Evolutionary conservation across 139 green algal genomes (phyloP).

Genomic region (Chlamydomonas sp.): DNA sequence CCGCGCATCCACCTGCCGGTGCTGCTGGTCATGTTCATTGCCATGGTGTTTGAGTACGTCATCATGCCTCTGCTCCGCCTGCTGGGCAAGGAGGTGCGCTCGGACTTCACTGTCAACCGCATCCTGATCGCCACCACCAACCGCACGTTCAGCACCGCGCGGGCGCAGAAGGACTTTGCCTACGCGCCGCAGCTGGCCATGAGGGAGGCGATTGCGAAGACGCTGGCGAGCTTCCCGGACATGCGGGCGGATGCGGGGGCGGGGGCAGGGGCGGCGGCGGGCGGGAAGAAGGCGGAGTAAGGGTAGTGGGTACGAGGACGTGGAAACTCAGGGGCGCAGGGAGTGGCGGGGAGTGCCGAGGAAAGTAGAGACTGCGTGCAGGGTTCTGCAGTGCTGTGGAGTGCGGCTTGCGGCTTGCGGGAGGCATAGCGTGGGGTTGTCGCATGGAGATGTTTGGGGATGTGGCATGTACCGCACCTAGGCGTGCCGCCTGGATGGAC

Average conservation of each 20-base stretch:
- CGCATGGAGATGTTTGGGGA: no score
- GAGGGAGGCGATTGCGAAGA: constrained; percentile 68
- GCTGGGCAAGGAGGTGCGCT: constrained; percentile 58
- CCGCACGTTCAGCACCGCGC: constrained; percentile 63
- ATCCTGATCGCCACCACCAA: constrained; percentile 70
- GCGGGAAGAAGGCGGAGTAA: constrained; percentile 15
- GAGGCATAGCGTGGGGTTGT: no score
- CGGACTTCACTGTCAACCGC: constrained; percentile 78
- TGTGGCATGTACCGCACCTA: no score
- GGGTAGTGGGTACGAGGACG: background rate
- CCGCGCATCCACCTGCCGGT: constrained; percentile 74
- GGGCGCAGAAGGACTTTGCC: constrained; percentile 63
- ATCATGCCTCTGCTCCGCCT: constrained; percentile 65
- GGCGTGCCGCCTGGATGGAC: no score
- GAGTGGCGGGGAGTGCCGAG: background rate
- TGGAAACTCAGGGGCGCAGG: background rate
- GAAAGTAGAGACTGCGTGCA: no score
- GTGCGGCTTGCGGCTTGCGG: no score
- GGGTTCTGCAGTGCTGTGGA: no score
- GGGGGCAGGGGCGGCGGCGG: background rate
- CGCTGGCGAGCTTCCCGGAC: constrained; percentile 66
- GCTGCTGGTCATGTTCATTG: constrained; percentile 78
- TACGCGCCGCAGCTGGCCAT: constrained; percentile 70
- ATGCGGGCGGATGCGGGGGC: constrained; percentile 36
- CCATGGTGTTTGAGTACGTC: constrained; percentile 79